Base-by-base conservation (phyloP, 2,329 filamentous ascomycete species). In the Cytospora leucostoma region DNA sequence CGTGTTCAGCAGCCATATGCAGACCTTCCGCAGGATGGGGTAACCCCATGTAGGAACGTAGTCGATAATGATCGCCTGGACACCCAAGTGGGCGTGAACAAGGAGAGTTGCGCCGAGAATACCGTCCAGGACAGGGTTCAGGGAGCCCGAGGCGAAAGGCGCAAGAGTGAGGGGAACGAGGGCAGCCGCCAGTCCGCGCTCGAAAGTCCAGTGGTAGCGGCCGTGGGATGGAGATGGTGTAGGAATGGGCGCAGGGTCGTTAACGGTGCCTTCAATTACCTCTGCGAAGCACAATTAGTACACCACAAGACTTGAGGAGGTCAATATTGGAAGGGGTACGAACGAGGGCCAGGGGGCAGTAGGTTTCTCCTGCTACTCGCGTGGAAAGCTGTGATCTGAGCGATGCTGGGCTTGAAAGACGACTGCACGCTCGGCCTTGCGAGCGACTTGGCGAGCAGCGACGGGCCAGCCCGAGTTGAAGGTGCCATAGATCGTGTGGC, bases 191-290 rank as follows among this genome's bases (percentile, higher is more conserved):
- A 98, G 80, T 62, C 92, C 76, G 74, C 92, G 93, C 84, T 99
- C 95, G 73, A 97, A 97, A 65, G 90, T 91, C 95, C 95, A 99
- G 85, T 99, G 95, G 83, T 98, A 99, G 78, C 91, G 96, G 71
- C 95, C 95, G 80, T 99, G 92, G 62, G 87, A 82, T 50, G 94
- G 88, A 70, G 84, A 86, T 59, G 91, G 79, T 27, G 85, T 75
- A 53, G 93, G 93, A 32, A 97, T 78, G 47, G 86, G 86, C 37
- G 86, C 90, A 62, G 95, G 86, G 73, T 98, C 93, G 80, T 99
- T 99, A 74, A 93, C 92, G 90, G 72, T 67, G 66, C 21, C 62
- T 37, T 91, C 74, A 70, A 96, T 84, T 63, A 82, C 79, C 82
- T 94, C 90, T 93, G 74, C 62, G 70, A 66, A 66, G 67, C 65